Evolutionary conservation across 352 stramenopile species (phyloP).

Genomic region (Plasmopara viticola): DNA sequence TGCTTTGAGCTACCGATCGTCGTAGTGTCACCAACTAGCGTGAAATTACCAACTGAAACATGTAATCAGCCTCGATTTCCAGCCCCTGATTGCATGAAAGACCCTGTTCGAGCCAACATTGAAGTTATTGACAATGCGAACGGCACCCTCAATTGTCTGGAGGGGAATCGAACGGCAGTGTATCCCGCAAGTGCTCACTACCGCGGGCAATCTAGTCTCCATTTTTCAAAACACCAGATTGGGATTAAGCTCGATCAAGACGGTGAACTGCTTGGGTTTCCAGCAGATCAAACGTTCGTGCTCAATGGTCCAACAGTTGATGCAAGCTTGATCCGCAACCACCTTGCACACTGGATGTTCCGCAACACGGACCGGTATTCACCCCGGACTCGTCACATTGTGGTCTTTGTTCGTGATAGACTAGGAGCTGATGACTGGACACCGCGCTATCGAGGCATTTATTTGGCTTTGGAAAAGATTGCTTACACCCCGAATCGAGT

Average conservation of each 20-base stretch:
- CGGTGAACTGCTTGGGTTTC: constrained; percentile 34
- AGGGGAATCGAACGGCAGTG: constrained; percentile 21
- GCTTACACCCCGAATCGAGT: constrained; percentile 54
- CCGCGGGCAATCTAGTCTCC: constrained; percentile 52
- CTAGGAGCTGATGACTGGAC: constrained; percentile 23
- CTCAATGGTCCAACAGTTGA: constrained; percentile 56
- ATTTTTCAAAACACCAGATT: constrained; percentile 55
- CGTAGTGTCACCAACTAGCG: constrained; percentile 34
- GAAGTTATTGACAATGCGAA: constrained; percentile 47
- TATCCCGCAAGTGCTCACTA: constrained; percentile 43
- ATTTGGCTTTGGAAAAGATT: constrained; percentile 57
- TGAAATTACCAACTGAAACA: constrained; percentile 39
- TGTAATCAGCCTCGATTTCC: constrained; percentile 43
- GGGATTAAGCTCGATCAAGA: constrained; percentile 30
- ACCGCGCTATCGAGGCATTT: constrained; percentile 51
- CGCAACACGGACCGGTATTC: constrained; percentile 55
- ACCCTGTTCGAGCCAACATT: constrained; percentile 32
- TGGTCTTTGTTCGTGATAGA: constrained; percentile 43
- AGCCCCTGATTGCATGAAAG: constrained; percentile 43
- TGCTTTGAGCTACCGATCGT: constrained; percentile 52
- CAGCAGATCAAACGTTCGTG: constrained; percentile 39
- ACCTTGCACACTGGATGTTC: constrained; percentile 65
- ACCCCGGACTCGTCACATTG: constrained; percentile 43
- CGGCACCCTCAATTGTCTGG: constrained; percentile 40
- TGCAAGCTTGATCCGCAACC: constrained; percentile 55